A percentile compares a stretch with the other conserved stretches of the same genome.
Evolutionary conservation across 768 basidiomycete species (phyloP).

Genomic region (Xerocomus spinulosus): DNA sequence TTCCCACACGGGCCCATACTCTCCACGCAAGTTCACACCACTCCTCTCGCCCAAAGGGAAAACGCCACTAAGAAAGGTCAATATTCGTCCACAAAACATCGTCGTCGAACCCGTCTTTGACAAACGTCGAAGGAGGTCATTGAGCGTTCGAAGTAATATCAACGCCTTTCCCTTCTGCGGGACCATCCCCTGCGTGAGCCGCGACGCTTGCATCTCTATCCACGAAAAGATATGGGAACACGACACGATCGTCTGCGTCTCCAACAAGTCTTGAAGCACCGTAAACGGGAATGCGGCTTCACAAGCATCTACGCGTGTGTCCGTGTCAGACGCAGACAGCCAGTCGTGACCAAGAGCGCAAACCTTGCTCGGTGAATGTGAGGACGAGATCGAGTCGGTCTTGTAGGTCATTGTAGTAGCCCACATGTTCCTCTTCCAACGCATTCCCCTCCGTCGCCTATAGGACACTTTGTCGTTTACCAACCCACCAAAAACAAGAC

Average conservation of each 20-base stretch:
- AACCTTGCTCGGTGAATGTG: conserved; percentile 74
- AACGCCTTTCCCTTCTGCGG: conserved; percentile 89
- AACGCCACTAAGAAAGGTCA: conserved; percentile 80
- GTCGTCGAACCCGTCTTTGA: conserved; percentile 85
- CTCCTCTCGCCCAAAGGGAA: conserved; percentile 87
- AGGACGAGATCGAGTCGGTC: conserved; percentile 69
- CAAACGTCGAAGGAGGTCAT: conserved; percentile 80
- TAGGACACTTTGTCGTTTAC: not conserved
- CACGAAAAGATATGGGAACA: conserved; percentile 87
- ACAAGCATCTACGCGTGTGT: conserved; percentile 56
- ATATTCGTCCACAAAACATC: conserved; percentile 83
- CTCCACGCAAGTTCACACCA: conserved; percentile 87
- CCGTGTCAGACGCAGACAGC: not conserved
- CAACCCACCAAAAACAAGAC: not conserved
- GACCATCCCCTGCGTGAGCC: conserved; percentile 73
- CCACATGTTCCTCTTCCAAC: conserved; percentile 44
- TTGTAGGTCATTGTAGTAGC: conserved; percentile 59
- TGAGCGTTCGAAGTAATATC: conserved; percentile 75
- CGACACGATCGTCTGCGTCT: conserved; percentile 78
- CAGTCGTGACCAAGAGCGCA: conserved; percentile 19
- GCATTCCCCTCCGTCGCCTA: conserved; percentile 69
- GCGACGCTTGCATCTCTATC: conserved; percentile 68
- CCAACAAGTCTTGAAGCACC: conserved; percentile 76
- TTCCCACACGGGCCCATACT: conserved; percentile 79
- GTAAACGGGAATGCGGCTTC: conserved; percentile 70